Conservation (phyloP, 2,329 filamentous ascomycete species). For the Trichoderma breve region DNA sequence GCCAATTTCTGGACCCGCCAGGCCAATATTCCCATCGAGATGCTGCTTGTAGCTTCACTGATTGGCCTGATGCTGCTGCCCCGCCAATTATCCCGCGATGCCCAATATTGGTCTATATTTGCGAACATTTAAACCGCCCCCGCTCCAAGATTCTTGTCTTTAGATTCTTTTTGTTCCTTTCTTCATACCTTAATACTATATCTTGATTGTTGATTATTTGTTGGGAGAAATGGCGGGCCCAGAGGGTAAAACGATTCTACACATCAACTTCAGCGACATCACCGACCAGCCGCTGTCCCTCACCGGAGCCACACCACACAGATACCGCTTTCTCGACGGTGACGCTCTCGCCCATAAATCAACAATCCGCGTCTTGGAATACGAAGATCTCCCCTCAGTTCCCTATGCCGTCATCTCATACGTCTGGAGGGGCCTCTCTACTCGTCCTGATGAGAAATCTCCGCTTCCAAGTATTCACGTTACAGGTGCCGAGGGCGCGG, state of each 20-base stretch:
- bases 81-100: neutral
- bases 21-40: neutral
- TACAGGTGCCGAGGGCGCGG: neutral
- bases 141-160: neutral
- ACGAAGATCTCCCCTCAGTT: neutral
- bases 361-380: neutral
- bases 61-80: conserved; percentile 13
- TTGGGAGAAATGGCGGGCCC: neutral
- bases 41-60: neutral
- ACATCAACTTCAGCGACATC: neutral
- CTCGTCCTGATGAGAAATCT: neutral
- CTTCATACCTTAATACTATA: rapidly evolving
- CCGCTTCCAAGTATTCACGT: neutral
- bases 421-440: conserved; percentile 1
- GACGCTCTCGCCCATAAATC: neutral
- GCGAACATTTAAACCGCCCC: neutral
- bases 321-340: conserved; percentile 1
- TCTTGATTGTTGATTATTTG: neutral
- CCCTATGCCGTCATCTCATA: conserved; percentile 13
- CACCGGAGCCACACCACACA: neutral
- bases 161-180: neutral
- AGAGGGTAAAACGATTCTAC: neutral
- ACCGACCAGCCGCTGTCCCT: neutral
- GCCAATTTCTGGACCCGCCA: neutral
- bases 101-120: neutral